Evolutionary conservation across 2,329 filamentous ascomycete species (phyloP).

Genomic region (Myriosclerotinia scirpicola): DNA sequence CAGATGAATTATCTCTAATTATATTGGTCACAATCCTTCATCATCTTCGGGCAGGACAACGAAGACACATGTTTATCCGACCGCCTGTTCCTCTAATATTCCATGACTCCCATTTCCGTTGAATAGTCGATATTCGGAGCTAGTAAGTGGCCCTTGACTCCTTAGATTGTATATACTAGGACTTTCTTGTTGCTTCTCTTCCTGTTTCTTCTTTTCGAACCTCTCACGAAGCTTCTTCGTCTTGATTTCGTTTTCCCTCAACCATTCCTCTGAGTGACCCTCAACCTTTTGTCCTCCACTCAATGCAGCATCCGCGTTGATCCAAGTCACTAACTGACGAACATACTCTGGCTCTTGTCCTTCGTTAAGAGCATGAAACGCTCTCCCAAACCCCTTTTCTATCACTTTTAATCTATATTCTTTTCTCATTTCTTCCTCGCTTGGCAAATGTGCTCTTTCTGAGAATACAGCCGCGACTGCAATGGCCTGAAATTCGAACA

Average conservation of each 20-base stretch:
- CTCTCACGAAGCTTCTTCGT: constrained; percentile 8
- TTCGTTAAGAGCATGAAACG: constrained; percentile 14
- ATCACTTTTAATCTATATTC: constrained; percentile 18
- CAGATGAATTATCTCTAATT: too few species aligned
- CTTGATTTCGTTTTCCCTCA: constrained; percentile 13
- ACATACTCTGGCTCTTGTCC: constrained; percentile 14
- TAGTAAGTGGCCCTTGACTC: background rate
- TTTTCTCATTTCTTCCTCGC: constrained; percentile 14
- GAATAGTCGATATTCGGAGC: background rate
- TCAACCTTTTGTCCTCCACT: constrained; percentile 10
- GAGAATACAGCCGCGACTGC: constrained; percentile 46
- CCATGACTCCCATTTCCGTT: background rate
- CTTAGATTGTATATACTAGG: background rate
- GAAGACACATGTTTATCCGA: background rate
- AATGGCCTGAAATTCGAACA: constrained; percentile 53
- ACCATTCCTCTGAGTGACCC: constrained; percentile 18
- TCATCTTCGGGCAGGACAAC: too few species aligned
- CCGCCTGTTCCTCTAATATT: background rate
- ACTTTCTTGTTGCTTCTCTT: background rate
- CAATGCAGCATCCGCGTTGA: constrained; percentile 16
- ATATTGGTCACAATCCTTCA: background rate
- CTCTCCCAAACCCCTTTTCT: constrained; percentile 23
- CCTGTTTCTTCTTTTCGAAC: constrained; percentile 16
- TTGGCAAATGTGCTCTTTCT: constrained; percentile 44
- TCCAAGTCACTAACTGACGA: constrained; percentile 17